Evolutionary conservation across 75 land plant species (phyloP).

Genomic region (Picea glauca): DNA sequence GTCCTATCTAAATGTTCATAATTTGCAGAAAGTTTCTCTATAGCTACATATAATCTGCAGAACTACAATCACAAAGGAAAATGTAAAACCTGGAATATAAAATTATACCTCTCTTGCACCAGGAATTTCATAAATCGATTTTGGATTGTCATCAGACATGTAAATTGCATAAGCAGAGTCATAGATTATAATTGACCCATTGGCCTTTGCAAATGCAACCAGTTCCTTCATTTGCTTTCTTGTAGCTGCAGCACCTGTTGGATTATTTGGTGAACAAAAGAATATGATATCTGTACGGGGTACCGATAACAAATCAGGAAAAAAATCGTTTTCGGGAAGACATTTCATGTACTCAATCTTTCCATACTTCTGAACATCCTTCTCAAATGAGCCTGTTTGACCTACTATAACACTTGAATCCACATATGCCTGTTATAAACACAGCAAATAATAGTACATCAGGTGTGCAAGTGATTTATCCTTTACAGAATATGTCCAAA

Average conservation of each 20-base stretch:
- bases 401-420: slow-evolving; percentile 49
- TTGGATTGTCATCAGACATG: slow-evolving; percentile 41
- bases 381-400: slow-evolving; percentile 31
- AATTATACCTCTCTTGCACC: slow-evolving; percentile 42
- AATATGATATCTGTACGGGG: slow-evolving; percentile 44
- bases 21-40: background rate
- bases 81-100: background rate
- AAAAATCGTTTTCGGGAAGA: slow-evolving; percentile 41
- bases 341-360: slow-evolving; percentile 51
- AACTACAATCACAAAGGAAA: too few species aligned
- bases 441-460: slow-evolving; percentile 4
- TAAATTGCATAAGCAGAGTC: slow-evolving; percentile 52
- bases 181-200: slow-evolving; percentile 48
- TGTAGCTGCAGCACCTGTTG: slow-evolving; percentile 43
- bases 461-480: background rate
- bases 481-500: background rate
- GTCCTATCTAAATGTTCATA: background rate
- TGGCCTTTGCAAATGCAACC: slow-evolving; percentile 40
- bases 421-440: slow-evolving; percentile 36
- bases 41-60: background rate
- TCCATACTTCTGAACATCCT: slow-evolving; percentile 37
- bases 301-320: slow-evolving; percentile 33
- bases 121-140: slow-evolving; percentile 50
- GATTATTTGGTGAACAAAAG: slow-evolving; percentile 55
- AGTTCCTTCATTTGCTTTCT: slow-evolving; percentile 40